phyloP scores from a whole-genome alignment of 1,284 basidiomycete genomes.

The Puccinia coronata region DNA sequence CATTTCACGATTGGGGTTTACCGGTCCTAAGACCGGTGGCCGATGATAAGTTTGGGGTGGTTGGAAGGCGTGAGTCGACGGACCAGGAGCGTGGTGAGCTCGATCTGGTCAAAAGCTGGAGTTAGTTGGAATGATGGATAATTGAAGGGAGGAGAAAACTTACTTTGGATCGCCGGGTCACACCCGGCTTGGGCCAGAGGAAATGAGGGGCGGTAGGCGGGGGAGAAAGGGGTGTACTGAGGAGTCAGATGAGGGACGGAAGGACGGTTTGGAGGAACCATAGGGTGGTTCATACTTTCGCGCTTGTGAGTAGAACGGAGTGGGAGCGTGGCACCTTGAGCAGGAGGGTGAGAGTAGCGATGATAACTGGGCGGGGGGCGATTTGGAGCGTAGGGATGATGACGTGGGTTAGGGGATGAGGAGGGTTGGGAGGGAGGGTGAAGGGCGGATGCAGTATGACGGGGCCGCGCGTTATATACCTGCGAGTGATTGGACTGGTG shows the following conservation, averaged over 20 bases:
- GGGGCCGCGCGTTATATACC: neutral
- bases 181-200: too few species aligned
- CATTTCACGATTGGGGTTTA: neutral
- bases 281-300: neutral
- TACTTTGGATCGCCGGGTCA: neutral
- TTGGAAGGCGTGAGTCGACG: neutral
- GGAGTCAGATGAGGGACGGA: too few species aligned
- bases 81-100: neutral
- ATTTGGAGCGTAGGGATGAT: neutral
- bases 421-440: neutral
- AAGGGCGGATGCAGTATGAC: neutral
- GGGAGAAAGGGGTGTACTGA: too few species aligned
- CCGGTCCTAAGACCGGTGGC: neutral
- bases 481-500: neutral
- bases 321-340: neutral
- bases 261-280: neutral
- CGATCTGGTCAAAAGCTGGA: neutral
- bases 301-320: neutral
- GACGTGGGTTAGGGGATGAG: neutral
- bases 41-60: neutral
- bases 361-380: constrained; percentile 13
- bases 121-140: neutral
- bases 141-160: neutral
- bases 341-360: neutral
- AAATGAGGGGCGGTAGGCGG: too few species aligned